These are phyloP conservation scores for Candolleomyces efflorescens DNA, from an alignment of 768 basidiomycete species.

Conservation along the genomic window DNA sequence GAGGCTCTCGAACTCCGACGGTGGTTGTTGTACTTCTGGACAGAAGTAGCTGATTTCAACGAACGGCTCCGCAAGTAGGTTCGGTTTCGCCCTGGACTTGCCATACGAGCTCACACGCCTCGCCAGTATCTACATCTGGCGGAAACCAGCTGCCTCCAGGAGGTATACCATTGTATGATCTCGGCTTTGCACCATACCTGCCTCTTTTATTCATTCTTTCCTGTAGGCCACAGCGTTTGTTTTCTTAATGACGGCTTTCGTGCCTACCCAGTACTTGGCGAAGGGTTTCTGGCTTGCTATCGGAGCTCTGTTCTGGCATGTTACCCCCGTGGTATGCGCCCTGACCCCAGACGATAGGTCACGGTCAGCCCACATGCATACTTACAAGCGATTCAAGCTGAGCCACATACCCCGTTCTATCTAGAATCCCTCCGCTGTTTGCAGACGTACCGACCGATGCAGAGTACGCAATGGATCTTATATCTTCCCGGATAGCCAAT, in stretches of 20 bases:
- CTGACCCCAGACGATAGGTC: slow-evolving; percentile 42
- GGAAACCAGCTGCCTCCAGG: slow-evolving; percentile 45
- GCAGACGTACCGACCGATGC: slow-evolving; percentile 59
- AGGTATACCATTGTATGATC: slow-evolving; percentile 44
- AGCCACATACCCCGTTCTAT: not conserved
- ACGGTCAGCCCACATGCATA: slow-evolving; percentile 30
- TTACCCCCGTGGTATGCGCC: slow-evolving; percentile 49
- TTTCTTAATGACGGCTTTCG: slow-evolving; percentile 36
- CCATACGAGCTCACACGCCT: slow-evolving; percentile 4
- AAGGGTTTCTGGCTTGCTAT: slow-evolving; percentile 42
- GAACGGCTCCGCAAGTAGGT: slow-evolving; percentile 63
- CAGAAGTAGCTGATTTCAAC: slow-evolving; percentile 54
- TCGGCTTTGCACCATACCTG: not conserved
- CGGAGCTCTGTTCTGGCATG: slow-evolving; percentile 63
- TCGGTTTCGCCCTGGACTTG: not conserved
- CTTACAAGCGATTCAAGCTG: not conserved
- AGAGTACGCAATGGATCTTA: slow-evolving; percentile 68
- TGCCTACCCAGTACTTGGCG: slow-evolving; percentile 47
- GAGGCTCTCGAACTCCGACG: slow-evolving; percentile 28
- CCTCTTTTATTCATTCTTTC: slow-evolving; percentile 4
- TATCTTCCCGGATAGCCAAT: slow-evolving; percentile 52
- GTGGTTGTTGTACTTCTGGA: slow-evolving; percentile 37
- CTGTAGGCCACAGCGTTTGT: slow-evolving; percentile 28
- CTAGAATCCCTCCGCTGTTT: slow-evolving; percentile 45
- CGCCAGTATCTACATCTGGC: slow-evolving; percentile 64